These are phyloP conservation scores for Eucalyptus sideroxylon DNA, from an alignment of 345 rosid genomes.

Conservation along the genomic window DNA sequence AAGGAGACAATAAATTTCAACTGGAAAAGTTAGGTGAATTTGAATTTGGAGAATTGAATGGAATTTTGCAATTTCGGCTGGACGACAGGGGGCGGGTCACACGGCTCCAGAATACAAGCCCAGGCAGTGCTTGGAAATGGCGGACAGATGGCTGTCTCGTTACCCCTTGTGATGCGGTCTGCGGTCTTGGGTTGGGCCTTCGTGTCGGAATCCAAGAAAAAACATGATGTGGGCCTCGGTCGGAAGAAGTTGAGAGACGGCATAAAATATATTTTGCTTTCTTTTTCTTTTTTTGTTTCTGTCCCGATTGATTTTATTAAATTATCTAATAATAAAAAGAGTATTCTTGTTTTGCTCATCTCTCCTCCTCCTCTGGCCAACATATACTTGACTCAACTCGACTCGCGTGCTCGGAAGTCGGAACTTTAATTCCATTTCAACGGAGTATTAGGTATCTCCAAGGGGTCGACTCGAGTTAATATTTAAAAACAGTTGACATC, in stretches of 20 bases:
- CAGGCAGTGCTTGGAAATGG: not conserved
- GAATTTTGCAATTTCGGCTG: not conserved
- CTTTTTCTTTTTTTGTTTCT: fast-evolving
- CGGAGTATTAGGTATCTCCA: not conserved
- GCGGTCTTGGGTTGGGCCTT: not conserved
- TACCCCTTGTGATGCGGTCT: not conserved
- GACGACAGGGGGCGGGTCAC: slow-evolving; percentile 1
- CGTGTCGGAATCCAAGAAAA: not conserved
- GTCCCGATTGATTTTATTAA: not conserved
- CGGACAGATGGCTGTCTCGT: slow-evolving; percentile 1
- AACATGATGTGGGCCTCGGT: not conserved
- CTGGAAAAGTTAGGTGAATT: not conserved
- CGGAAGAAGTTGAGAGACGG: not conserved
- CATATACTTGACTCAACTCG: not conserved
- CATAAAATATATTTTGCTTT: not conserved
- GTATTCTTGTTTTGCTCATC: not conserved
- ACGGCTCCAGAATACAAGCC: slow-evolving; percentile 8
- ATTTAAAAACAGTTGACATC: not conserved
- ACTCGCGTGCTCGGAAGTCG: not conserved
- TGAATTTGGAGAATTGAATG: not conserved
- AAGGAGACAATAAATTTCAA: not conserved
- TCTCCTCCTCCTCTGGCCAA: not conserved
- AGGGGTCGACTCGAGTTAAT: not conserved
- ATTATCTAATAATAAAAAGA: not conserved
- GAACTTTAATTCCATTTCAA: not conserved